Evolutionary conservation across 78 protist genomes (phyloP).

Genomic region (Dictyostelium purpureum): DNA sequence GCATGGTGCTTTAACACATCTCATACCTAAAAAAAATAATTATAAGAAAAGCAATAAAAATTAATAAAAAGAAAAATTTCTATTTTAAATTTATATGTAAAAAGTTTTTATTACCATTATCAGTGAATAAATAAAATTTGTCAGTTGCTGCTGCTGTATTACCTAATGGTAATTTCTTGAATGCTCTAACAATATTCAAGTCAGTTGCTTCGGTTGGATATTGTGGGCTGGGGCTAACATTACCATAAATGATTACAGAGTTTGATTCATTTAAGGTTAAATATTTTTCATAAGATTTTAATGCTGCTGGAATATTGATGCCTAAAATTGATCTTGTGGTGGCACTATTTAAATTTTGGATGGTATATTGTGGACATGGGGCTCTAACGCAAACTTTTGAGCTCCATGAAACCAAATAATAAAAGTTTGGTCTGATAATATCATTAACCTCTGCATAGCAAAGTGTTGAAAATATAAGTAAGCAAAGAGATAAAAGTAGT

Average conservation of each 20-base stretch:
- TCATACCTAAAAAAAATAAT: too few relatives aligned
- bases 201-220: background rate
- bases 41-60: background rate
- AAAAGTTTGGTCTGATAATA: background rate
- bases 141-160: background rate
- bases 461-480: too few relatives aligned
- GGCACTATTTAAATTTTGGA: background rate
- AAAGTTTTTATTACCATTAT: background rate
- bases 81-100: too few relatives aligned
- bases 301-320: background rate
- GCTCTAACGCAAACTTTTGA: background rate
- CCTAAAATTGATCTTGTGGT: background rate
- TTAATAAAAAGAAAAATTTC: background rate
- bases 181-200: background rate
- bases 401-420: background rate
- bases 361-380: slow-evolving; percentile 8
- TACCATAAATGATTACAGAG: background rate
- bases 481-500: too few relatives aligned
- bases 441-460: too few relatives aligned
- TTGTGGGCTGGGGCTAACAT: background rate
- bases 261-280: background rate
- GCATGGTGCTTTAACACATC: background rate
- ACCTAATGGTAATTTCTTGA: background rate
- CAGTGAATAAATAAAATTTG: background rate
- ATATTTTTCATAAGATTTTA: background rate